A percentile compares a stretch with the other conserved stretches of the same genome.
Evolutionary conservation across 495 filamentous ascomycete genomes (phyloP).

Genomic region (Corynascus novoguineensis): DNA sequence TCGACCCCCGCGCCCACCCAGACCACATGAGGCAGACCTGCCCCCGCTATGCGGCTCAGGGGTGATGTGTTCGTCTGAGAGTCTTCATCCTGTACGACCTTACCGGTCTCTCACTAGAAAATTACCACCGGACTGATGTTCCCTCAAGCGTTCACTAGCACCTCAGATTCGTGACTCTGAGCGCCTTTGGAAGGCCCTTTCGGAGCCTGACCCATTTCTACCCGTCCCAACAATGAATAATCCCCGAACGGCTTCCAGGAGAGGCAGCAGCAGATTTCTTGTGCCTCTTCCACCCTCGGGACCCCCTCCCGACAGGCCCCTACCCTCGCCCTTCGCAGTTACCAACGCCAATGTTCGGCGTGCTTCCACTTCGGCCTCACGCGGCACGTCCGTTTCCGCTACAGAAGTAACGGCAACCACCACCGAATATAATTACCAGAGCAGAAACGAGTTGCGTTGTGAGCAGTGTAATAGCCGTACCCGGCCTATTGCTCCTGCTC

Average conservation of each 20-base stretch:
- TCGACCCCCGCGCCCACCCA: neutral
- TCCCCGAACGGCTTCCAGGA: neutral
- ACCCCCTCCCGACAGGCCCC: neutral
- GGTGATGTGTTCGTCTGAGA: neutral
- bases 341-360: neutral
- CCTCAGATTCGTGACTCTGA: neutral
- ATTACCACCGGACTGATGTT: neutral
- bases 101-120: neutral
- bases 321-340: neutral
- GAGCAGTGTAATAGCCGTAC: no score
- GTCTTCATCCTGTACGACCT: neutral
- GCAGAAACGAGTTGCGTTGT: no score
- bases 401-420: no score
- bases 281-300: neutral
- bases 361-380: neutral
- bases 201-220: conserved; percentile 1
- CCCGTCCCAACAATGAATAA: neutral
- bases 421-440: no score
- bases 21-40: neutral
- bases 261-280: no score
- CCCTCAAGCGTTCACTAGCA: neutral
- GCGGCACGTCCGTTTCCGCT: no score
- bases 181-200: neutral
- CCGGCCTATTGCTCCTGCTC: no score
- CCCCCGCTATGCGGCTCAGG: neutral